Percentiles rank a stretch among this genome's conserved stretches.
These are phyloP conservation scores for Myrmaecium sp. DNA, from an alignment of 2,329 filamentous ascomycete genomes.

Conservation along the genomic window DNA sequence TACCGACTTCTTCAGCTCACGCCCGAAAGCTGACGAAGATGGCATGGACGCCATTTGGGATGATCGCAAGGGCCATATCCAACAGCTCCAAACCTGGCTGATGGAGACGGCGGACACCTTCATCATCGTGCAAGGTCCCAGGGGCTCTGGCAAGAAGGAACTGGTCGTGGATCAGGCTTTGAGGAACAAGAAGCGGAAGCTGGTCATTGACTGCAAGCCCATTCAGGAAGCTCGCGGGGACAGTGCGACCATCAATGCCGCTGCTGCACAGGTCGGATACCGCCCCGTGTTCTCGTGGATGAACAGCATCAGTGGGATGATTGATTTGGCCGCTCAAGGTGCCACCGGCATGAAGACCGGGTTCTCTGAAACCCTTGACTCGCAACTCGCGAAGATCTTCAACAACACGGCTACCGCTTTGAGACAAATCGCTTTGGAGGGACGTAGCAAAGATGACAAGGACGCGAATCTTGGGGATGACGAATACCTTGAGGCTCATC, in stretches of 20 bases:
- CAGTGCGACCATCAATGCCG: conserved; percentile 62
- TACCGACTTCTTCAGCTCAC: conserved; percentile 46
- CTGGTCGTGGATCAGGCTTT: conserved; percentile 74
- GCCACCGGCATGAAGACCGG: conserved; percentile 89
- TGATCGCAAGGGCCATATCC: conserved; percentile 65
- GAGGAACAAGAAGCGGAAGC: conserved; percentile 51
- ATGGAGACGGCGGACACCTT: conserved; percentile 83
- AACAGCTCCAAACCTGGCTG: conserved; percentile 69
- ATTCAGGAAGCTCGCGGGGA: conserved; percentile 86
- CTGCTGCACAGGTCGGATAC: conserved; percentile 75
- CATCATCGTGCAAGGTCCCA: conserved; percentile 80
- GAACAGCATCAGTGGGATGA: conserved; percentile 81
- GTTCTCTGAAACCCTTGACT: conserved; percentile 83
- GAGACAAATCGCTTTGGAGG: conserved; percentile 56
- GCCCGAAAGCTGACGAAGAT: conserved; percentile 39
- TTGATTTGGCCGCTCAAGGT: conserved; percentile 83
- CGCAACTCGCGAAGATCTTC: conserved; percentile 76
- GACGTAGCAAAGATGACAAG: conserved; percentile 53
- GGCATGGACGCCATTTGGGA: conserved; percentile 74
- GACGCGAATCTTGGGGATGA: conserved; percentile 61
- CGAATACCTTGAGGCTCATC: conserved; percentile 78
- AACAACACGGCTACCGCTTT: conserved; percentile 68
- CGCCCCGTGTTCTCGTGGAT: conserved; percentile 90
- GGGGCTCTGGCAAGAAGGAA: conserved; percentile 81
- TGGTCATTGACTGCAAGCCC: conserved; percentile 83